Evolutionary conservation across 2,329 filamentous ascomycete genomes (phyloP), one percentile per base, ranked within the genome.

Genomic region (Bertia moriformis): DNA sequence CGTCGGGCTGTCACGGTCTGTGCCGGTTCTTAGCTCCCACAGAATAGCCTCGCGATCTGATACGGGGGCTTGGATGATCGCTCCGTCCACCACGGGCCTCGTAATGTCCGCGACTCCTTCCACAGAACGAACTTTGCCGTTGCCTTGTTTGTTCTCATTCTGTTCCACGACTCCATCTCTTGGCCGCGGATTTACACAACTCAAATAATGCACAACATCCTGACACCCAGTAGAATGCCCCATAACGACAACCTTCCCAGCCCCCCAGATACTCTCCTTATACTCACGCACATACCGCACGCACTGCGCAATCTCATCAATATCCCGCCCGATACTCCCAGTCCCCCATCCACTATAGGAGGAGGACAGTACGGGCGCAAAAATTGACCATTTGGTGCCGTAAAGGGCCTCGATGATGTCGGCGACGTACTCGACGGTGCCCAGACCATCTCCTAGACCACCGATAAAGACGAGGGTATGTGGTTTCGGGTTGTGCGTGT

Each of bases 151-250:
- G n/a, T n/a, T n/a, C n/a, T n/a, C n/a, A 38, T 46, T 40, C 39
- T 4, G 50, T 48, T 19, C 50, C 30, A 39, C 36, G 7, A 39
- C 37, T 29, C 43, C 41, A 4, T 39, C 27, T 14, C 20, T 27
- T 18, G 58, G 40, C 29, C 44, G 42, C 3, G 44, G 58, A 32
- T 61, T 62, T 4, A 52, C 46, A 3, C 58, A 50, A 42, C 59
- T 51, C 1, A 76, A 48, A 44, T 79, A 80, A 46, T 78, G 70
- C 56, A 80, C 62, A 12, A 71, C 63, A 49, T 78, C 74, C 52
- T 81, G 76, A 44, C 69, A 77, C 0, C 76, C 76, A 0, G 76
- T 80, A 1, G 68, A 74, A 48, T 79, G 73, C 1, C 76, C 76
- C 72, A 80, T 77, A 32, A 79, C 54, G 18, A 76, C 71, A 14